Conservation (phyloP, 1,284 basidiomycete genomes). For the Cerioporus squamosus region DNA sequence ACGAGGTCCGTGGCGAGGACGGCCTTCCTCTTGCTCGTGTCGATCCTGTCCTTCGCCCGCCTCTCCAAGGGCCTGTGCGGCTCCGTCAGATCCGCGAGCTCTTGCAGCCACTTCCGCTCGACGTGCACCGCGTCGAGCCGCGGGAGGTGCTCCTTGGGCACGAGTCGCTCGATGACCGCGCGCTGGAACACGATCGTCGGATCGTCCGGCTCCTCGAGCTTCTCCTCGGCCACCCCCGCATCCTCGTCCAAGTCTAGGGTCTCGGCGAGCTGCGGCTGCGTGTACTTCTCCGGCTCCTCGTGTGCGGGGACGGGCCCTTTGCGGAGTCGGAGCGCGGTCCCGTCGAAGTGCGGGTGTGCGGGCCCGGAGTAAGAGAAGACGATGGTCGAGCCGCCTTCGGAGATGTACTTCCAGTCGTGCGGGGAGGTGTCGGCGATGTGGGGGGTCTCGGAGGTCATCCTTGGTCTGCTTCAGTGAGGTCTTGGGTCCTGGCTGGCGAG, state of each 20-base stretch:
- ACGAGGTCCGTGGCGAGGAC: conserved; percentile 80
- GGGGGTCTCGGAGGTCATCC: background rate
- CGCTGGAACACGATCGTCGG: conserved; percentile 67
- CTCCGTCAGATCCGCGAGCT: conserved; percentile 52
- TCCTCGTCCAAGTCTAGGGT: background rate
- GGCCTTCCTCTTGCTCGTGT: conserved; percentile 55
- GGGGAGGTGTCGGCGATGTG: conserved; percentile 47
- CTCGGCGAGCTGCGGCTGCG: background rate
- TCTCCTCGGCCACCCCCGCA: background rate
- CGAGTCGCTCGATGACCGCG: conserved; percentile 59
- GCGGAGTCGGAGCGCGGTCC: conserved; percentile 75
- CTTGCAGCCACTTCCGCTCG: conserved; percentile 62
- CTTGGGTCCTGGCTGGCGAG: background rate
- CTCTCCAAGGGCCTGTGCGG: conserved; percentile 58
- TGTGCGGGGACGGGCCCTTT: conserved; percentile 45
- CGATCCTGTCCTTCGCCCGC: conserved; percentile 58
- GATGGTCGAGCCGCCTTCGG: conserved; percentile 89
- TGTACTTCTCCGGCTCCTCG: conserved; percentile 8
- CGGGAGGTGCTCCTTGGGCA: conserved; percentile 64
- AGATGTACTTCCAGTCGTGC: conserved; percentile 79
- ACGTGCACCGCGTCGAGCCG: conserved; percentile 56
- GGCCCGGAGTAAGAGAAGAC: conserved; percentile 82
- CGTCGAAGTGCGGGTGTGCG: conserved; percentile 48
- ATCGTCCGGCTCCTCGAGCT: conserved; percentile 54
- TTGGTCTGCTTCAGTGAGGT: background rate